Percentiles rank a stretch among this genome's conserved stretches.
Conservation (phyloP, 2,329 filamentous ascomycete genomes). For the Neodidymelliopsis sp. region DNA sequence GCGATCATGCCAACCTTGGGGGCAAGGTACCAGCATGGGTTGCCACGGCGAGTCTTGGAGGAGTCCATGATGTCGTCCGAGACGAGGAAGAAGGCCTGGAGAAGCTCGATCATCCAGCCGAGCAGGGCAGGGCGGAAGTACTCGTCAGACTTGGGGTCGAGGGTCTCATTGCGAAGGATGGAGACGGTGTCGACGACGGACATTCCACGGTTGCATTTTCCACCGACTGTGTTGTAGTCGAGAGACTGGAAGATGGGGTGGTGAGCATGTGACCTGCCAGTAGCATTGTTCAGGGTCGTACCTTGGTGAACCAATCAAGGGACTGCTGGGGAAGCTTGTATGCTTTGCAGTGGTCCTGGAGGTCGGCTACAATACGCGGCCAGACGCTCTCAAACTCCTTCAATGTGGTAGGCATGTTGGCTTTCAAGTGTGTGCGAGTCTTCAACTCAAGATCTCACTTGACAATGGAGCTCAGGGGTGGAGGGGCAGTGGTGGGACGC, state of each 20-base stretch:
- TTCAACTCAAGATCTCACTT: not conserved
- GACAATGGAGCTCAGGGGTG: slow-evolving; percentile 18
- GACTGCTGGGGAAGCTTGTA: slow-evolving; percentile 86
- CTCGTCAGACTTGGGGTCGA: slow-evolving; percentile 73
- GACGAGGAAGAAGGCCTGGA: slow-evolving; percentile 98
- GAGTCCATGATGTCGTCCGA: slow-evolving; percentile 98
- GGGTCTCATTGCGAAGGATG: slow-evolving; percentile 74
- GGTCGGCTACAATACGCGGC: slow-evolving; percentile 81
- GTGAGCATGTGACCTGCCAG: slow-evolving; percentile 25
- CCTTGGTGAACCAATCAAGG: slow-evolving; percentile 85
- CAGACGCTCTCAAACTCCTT: slow-evolving; percentile 91
- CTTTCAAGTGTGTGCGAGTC: not conserved
- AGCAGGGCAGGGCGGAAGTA: slow-evolving; percentile 88
- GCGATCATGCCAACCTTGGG: slow-evolving; percentile 91
- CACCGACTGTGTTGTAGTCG: slow-evolving; percentile 85
- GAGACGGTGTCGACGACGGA: slow-evolving; percentile 92
- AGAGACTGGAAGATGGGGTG: slow-evolving; percentile 70
- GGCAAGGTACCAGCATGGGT: slow-evolving; percentile 96
- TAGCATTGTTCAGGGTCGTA: slow-evolving; percentile 47
- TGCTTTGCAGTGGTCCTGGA: slow-evolving; percentile 77
- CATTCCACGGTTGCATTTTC: slow-evolving; percentile 99
- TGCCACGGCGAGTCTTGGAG: slow-evolving; percentile 91
- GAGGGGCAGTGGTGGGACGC: slow-evolving; percentile 18
- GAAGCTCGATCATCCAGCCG: slow-evolving; percentile 97
- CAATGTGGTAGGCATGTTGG: slow-evolving; percentile 73